phyloP scores from a whole-genome alignment of 352 stramenopile genomes.

The Peronosclerospora sorghi region DNA sequence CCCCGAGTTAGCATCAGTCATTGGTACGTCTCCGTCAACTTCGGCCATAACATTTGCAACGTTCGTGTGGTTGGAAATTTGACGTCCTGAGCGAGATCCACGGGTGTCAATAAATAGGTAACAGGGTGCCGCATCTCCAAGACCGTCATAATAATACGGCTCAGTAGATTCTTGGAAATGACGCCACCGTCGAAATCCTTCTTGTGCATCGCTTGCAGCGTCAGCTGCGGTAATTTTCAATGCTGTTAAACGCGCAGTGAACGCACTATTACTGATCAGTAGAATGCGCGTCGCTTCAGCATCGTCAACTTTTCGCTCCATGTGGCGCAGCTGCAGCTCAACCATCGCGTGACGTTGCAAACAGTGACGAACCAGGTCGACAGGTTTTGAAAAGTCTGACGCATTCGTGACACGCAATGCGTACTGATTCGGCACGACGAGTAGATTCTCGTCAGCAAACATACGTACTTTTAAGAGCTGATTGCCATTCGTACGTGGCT shows the following conservation, averaged over 20 bases:
- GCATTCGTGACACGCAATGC: slow-evolving; percentile 31
- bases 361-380: slow-evolving; percentile 32
- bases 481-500: slow-evolving; percentile 29
- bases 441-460: slow-evolving; percentile 45
- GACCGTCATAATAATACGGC: slow-evolving; percentile 16
- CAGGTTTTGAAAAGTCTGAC: slow-evolving; percentile 27
- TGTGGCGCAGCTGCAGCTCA: slow-evolving; percentile 31
- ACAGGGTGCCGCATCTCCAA: slow-evolving; percentile 25
- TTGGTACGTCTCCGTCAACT: slow-evolving; percentile 21
- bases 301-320: slow-evolving; percentile 13
- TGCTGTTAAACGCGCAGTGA: slow-evolving; percentile 19
- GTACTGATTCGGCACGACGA: slow-evolving; percentile 46
- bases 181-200: slow-evolving; percentile 21
- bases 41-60: slow-evolving; percentile 4
- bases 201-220: slow-evolving; percentile 9
- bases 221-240: slow-evolving; percentile 13
- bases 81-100: slow-evolving; percentile 5
- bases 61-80: background rate
- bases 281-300: slow-evolving; percentile 12
- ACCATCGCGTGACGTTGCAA: slow-evolving; percentile 45
- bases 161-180: slow-evolving; percentile 13
- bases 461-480: slow-evolving; percentile 45
- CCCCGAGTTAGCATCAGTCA: slow-evolving; percentile 17
- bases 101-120: slow-evolving; percentile 53
- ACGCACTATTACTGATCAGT: slow-evolving; percentile 11